Evolutionary conservation across 768 basidiomycete genomes (phyloP).

Genomic region (Tylopilus balloui): DNA sequence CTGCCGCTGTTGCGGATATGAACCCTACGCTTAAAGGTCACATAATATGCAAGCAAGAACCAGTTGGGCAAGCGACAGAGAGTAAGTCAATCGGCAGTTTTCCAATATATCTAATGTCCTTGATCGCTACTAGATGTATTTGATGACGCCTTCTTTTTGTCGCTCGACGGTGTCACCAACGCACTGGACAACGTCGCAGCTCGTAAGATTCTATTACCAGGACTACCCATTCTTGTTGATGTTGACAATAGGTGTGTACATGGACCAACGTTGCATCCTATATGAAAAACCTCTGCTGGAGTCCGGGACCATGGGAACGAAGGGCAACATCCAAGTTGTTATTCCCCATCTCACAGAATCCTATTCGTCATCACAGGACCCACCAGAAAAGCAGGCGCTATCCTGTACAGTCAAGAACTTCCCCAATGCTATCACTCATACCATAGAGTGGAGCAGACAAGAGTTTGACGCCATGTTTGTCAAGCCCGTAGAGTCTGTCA

Average conservation of each 20-base stretch:
- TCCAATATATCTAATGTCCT: slow-evolving; percentile 4
- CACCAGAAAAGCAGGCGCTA: slow-evolving; percentile 95
- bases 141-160: slow-evolving; percentile 80
- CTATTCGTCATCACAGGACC: slow-evolving; percentile 96
- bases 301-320: slow-evolving; percentile 96
- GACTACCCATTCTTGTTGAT: slow-evolving; percentile 1
- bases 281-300: slow-evolving; percentile 94
- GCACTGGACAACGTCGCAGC: slow-evolving; percentile 96
- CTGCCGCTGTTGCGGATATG: slow-evolving; percentile 89
- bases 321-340: slow-evolving; percentile 95
- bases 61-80: slow-evolving; percentile 90
- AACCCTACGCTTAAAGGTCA: slow-evolving; percentile 86
- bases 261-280: slow-evolving; percentile 98
- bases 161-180: slow-evolving; percentile 92
- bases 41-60: slow-evolving; percentile 85
- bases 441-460: slow-evolving; percentile 96
- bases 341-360: slow-evolving; percentile 94
- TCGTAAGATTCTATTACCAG: slow-evolving; percentile 48
- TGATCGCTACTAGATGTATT: slow-evolving; percentile 62
- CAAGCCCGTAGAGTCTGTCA: slow-evolving; percentile 90
- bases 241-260: slow-evolving; percentile 72
- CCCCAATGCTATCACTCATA: slow-evolving; percentile 96
- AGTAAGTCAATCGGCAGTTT: slow-evolving; percentile 46
- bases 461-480: slow-evolving; percentile 92
- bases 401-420: slow-evolving; percentile 99